Conservation (phyloP, 2,329 filamentous ascomycete genomes). For the Capronia epimyces region DNA sequence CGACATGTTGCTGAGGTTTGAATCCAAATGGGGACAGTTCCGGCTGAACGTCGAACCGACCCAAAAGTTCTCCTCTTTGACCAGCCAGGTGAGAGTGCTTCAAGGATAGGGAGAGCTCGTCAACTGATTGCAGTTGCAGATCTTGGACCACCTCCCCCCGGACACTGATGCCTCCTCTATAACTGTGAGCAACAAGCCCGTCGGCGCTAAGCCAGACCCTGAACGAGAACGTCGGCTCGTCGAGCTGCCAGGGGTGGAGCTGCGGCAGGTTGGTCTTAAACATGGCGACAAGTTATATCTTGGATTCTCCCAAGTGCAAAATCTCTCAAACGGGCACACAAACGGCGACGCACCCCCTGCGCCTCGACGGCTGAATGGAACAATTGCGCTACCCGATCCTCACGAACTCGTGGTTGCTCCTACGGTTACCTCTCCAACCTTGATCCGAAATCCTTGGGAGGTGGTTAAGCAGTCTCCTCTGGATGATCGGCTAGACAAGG, state of each 20-base stretch:
- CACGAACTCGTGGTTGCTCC: slow-evolving; percentile 40
- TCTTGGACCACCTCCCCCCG: slow-evolving; percentile 56
- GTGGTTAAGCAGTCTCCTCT: slow-evolving; percentile 79
- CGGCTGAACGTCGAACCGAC: slow-evolving; percentile 71
- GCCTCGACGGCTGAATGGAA: slow-evolving; percentile 70
- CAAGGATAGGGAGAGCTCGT: background rate
- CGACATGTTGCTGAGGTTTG: slow-evolving; percentile 74
- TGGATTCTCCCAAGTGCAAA: slow-evolving; percentile 61
- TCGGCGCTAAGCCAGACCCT: slow-evolving; percentile 41
- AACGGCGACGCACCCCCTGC: slow-evolving; percentile 30
- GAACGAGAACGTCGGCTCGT: slow-evolving; percentile 52
- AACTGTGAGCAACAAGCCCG: slow-evolving; percentile 55
- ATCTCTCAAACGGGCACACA: slow-evolving; percentile 47
- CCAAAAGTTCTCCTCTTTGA: slow-evolving; percentile 62
- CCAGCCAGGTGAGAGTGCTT: slow-evolving; percentile 39
- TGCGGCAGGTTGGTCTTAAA: slow-evolving; percentile 58
- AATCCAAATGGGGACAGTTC: slow-evolving; percentile 88
- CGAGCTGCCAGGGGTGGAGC: slow-evolving; percentile 50
- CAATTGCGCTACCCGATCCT: slow-evolving; percentile 43
- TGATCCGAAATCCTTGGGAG: slow-evolving; percentile 89
- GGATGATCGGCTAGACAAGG: slow-evolving; percentile 79
- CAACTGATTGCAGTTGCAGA: slow-evolving; percentile 32
- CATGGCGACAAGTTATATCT: slow-evolving; percentile 91
- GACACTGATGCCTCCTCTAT: slow-evolving; percentile 52
- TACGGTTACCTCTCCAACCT: slow-evolving; percentile 31